phyloP scores from a whole-genome alignment of 2,329 filamentous ascomycete species.

The Coniosporium tulheliwenetii region DNA sequence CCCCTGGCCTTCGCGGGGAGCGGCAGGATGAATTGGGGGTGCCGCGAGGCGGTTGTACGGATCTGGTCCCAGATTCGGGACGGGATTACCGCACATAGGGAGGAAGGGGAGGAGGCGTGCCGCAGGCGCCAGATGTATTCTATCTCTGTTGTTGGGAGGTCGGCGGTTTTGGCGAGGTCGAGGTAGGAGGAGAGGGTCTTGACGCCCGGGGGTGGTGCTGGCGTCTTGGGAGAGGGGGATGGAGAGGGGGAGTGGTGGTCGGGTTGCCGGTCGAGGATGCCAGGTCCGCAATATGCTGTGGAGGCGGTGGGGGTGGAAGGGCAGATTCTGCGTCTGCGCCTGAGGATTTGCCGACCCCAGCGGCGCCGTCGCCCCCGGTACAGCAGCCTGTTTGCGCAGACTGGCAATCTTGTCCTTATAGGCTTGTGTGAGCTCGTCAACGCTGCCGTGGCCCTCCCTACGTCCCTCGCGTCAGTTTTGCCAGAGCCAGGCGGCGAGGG shows the following conservation, averaged over 20 bases:
- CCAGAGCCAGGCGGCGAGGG: neutral
- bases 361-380: constrained; percentile 33
- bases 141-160: constrained; percentile 66
- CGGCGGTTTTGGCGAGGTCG: constrained; percentile 61
- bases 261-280: constrained; percentile 8
- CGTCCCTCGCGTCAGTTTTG: neutral
- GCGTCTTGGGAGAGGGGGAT: constrained; percentile 17
- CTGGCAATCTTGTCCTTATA: constrained; percentile 73
- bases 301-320: constrained; percentile 19
- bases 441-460: constrained; percentile 47
- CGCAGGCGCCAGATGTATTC: constrained; percentile 80
- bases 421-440: constrained; percentile 62
- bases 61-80: constrained; percentile 59
- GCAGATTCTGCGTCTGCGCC: constrained; percentile 12
- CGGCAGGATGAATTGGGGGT: constrained; percentile 85
- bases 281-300: constrained; percentile 7
- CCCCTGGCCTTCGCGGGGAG: constrained; percentile 49
- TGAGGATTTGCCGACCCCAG: constrained; percentile 13
- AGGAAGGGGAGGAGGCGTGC: constrained; percentile 55
- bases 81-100: constrained; percentile 74
- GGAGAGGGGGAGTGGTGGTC: constrained; percentile 11
- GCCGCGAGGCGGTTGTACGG: constrained; percentile 49
- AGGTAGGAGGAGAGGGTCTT: constrained; percentile 55
- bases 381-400: constrained; percentile 51
- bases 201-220: constrained; percentile 30